These are phyloP conservation scores for Mycena vitilis DNA, from an alignment of 768 basidiomycete genomes.

Conservation along the genomic window DNA sequence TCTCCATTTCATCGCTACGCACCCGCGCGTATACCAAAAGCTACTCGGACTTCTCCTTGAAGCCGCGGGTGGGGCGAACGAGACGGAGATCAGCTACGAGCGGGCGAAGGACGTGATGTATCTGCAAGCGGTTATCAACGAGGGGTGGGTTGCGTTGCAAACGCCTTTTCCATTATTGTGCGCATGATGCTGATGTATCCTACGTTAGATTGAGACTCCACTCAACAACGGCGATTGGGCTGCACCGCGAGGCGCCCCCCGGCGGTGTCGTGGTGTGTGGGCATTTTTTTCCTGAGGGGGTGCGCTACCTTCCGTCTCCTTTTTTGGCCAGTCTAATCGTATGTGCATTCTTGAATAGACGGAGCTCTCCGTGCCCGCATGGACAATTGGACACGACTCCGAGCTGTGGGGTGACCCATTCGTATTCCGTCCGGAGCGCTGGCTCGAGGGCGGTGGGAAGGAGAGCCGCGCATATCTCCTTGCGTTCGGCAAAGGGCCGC, in stretches of 20 bases:
- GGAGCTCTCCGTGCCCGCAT: constrained; percentile 50
- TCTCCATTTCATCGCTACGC: constrained; percentile 41
- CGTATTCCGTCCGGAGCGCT: constrained; percentile 50
- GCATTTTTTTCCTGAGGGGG: constrained; percentile 45
- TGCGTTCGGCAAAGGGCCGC: constrained; percentile 38
- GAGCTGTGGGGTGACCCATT: constrained; percentile 49
- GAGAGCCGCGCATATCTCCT: constrained; percentile 42
- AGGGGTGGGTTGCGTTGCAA: constrained; percentile 36
- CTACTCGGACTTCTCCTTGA: constrained; percentile 36
- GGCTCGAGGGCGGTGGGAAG: constrained; percentile 42
- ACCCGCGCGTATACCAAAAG: constrained; percentile 40
- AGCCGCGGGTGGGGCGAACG: constrained; percentile 23
- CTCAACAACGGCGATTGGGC: constrained; percentile 51
- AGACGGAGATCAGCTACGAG: constrained; percentile 31
- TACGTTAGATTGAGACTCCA: constrained; percentile 44
- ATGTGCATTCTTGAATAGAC: constrained; percentile 35
- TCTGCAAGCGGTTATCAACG: constrained; percentile 43
- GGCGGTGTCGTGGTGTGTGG: constrained; percentile 41
- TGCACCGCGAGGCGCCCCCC: constrained; percentile 47
- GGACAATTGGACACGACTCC: constrained; percentile 46
- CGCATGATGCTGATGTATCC: neutral
- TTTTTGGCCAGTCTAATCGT: no score
- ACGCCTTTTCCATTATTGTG: no score
- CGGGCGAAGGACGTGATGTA: constrained; percentile 44
- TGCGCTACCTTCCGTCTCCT: constrained; percentile 25